Evolutionary conservation across 345 rosid species (phyloP).

Genomic region (Hibiscus tridactylites): DNA sequence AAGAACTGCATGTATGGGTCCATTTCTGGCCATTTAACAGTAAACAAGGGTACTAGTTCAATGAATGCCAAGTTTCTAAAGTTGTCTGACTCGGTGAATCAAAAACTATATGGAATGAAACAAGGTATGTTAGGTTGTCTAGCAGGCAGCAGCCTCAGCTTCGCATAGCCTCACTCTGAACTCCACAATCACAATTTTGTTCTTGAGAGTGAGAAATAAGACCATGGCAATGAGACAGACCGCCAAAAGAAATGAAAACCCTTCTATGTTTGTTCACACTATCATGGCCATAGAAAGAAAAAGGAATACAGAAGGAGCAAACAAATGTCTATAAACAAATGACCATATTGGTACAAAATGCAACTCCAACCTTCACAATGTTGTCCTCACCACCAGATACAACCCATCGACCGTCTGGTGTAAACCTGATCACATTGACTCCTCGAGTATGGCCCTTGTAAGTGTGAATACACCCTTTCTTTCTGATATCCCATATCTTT

Average conservation of each 20-base stretch:
- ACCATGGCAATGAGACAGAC: not conserved
- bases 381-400: constrained; percentile 99
- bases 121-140: not conserved
- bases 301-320: not conserved
- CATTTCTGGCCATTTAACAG: not conserved
- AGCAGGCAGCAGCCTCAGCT: not conserved
- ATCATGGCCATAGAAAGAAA: not conserved
- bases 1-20: not conserved
- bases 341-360: not conserved
- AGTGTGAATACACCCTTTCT: constrained; percentile 94
- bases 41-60: not conserved
- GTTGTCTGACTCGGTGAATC: not conserved
- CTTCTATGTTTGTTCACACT: not conserved
- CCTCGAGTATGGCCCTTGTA: constrained; percentile 99
- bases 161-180: not conserved
- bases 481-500: constrained; percentile 98
- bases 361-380: constrained; percentile 65
- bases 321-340: not conserved
- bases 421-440: constrained; percentile 92
- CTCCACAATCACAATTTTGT: not conserved
- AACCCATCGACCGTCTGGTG: constrained; percentile 99
- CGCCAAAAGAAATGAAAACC: not conserved
- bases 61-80: not conserved
- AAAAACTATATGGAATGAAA: not conserved
- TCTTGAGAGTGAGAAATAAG: not conserved